These are phyloP conservation scores for Ganoderma resinaceum DNA, from an alignment of 1,284 basidiomycete species.

Conservation along the genomic window DNA sequence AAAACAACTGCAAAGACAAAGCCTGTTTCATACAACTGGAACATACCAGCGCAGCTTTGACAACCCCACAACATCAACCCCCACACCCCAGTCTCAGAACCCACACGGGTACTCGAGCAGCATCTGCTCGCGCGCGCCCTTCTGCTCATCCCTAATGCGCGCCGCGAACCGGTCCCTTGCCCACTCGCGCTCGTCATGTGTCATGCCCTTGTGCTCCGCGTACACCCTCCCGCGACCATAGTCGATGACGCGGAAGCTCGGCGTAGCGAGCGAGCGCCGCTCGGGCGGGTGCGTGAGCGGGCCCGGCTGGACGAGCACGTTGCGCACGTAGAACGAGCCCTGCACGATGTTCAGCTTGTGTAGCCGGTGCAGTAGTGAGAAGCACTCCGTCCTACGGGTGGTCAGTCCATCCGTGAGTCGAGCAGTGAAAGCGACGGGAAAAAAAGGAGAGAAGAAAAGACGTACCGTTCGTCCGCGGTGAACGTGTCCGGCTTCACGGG, in stretches of 20 bases:
- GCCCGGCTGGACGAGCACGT: slow-evolving; percentile 55
- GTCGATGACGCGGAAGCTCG: slow-evolving; percentile 60
- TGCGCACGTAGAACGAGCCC: slow-evolving; percentile 50
- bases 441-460: neutral
- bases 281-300: slow-evolving; percentile 46
- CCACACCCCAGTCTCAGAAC: neutral
- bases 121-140: slow-evolving; percentile 1
- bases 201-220: neutral
- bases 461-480: slow-evolving; percentile 44
- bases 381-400: slow-evolving; percentile 45
- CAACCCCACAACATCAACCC: neutral
- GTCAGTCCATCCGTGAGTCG: neutral
- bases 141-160: slow-evolving; percentile 3
- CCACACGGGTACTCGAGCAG: slow-evolving; percentile 6
- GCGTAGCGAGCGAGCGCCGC: slow-evolving; percentile 33
- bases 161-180: neutral
- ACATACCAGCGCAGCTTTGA: neutral
- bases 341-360: slow-evolving; percentile 50
- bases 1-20: no score
- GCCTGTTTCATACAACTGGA: no score
- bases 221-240: slow-evolving; percentile 46
- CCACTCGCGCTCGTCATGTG: neutral
- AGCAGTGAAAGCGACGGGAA: neutral
- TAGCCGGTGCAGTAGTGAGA: slow-evolving; percentile 51
- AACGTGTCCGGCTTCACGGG: slow-evolving; percentile 42